These are phyloP conservation scores for Daldinia decipiens DNA, from an alignment of 495 filamentous ascomycete genomes.

Conservation along the genomic window DNA sequence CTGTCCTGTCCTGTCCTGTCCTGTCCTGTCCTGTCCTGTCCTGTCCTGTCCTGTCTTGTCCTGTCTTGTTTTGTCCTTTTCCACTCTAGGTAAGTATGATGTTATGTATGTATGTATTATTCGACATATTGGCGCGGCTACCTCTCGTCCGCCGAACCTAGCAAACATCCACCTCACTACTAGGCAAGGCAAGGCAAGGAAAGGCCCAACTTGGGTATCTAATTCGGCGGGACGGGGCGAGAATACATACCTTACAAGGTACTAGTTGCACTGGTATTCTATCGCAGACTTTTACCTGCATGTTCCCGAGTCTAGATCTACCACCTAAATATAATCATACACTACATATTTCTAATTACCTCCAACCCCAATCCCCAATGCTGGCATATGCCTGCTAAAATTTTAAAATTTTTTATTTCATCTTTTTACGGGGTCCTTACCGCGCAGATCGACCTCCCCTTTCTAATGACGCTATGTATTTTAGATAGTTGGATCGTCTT, in stretches of 20 bases:
- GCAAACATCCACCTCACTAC: background rate
- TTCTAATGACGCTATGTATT: conserved; percentile 14
- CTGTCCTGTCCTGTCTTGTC: no score
- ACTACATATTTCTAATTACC: conserved; percentile 2
- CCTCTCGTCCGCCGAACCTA: no score
- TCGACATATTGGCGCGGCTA: no score
- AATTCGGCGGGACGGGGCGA: conserved; percentile 22
- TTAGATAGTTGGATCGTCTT: conserved; percentile 23
- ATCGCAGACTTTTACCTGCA: conserved; percentile 32
- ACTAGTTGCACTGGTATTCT: conserved; percentile 27
- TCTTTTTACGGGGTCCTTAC: background rate
- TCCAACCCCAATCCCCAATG: background rate
- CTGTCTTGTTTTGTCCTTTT: no score
- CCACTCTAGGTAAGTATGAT: no score
- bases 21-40: no score
- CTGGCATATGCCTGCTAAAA: conserved; percentile 1
- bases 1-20: no score
- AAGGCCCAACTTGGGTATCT: background rate
- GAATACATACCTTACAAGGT: no score
- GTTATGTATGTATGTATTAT: no score
- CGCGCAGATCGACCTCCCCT: conserved; percentile 6
- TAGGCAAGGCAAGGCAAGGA: no score
- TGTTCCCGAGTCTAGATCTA: conserved; percentile 38
- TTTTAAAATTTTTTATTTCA: no score
- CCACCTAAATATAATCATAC: conserved; percentile 13